Conservation (phyloP, 208 protist species). For the Wallacemonas sp. region DNA sequence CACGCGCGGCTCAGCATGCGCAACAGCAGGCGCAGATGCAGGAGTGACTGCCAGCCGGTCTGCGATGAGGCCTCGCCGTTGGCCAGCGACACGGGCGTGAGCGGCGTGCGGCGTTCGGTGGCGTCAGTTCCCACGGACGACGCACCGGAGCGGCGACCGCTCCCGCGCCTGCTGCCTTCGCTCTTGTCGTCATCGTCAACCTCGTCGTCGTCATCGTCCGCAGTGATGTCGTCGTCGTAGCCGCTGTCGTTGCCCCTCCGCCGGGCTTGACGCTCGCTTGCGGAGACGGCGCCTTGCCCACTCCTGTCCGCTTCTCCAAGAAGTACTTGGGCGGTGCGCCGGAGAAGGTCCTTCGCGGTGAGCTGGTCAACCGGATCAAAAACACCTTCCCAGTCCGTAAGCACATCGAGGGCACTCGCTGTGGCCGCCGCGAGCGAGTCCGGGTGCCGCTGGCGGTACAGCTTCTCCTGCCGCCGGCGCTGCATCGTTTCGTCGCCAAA, state of each 20-base stretch:
- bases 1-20: slow-evolving; percentile 1
- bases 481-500: slow-evolving; percentile 6
- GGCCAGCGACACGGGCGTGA: background rate
- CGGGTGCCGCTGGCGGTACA: slow-evolving; percentile 1
- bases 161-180: slow-evolving; percentile 14
- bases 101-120: background rate
- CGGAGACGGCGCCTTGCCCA: background rate
- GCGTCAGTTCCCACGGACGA: too few relatives aligned
- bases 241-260: background rate
- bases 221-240: background rate
- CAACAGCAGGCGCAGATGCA: background rate
- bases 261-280: too few relatives aligned
- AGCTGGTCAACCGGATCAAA: background rate
- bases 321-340: background rate
- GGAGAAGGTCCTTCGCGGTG: slow-evolving; percentile 2
- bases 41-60: background rate
- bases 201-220: background rate
- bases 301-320: background rate
- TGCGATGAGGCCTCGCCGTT: background rate
- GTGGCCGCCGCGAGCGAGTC: background rate
- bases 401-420: background rate
- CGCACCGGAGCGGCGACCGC: slow-evolving; percentile 14
- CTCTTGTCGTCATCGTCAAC: slow-evolving; percentile 11
- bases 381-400: background rate
- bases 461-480: background rate